These are phyloP conservation scores for Aspergillus caelatus DNA, from an alignment of 2,329 filamentous ascomycete species.

Conservation along the genomic window DNA sequence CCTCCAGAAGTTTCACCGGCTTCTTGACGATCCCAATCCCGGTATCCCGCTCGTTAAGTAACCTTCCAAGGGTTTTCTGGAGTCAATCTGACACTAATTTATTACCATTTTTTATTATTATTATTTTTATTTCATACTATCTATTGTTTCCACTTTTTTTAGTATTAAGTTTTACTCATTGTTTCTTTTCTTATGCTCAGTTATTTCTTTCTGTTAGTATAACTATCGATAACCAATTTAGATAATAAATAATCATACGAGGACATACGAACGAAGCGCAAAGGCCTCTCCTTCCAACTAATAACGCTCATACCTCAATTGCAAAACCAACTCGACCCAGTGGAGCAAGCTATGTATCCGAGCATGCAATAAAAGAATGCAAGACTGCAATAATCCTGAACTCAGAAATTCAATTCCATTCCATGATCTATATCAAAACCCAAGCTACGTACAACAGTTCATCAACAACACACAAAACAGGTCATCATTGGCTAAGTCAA, in stretches of 20 bases:
- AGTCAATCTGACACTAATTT: too few species aligned
- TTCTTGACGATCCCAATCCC: conserved; percentile 7
- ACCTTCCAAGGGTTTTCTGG: neutral
- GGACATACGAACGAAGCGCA: neutral
- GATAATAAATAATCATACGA: neutral
- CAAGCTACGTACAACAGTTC: neutral
- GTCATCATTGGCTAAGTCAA: neutral
- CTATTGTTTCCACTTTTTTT: neutral
- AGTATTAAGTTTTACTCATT: neutral
- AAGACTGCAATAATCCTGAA: neutral
- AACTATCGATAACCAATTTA: neutral
- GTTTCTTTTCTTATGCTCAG: neutral
- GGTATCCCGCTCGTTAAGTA: neutral
- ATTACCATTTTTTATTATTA: neutral
- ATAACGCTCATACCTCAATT: neutral
- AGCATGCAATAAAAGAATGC: conserved; percentile 5
- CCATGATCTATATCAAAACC: conserved; percentile 10
- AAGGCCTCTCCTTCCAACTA: neutral
- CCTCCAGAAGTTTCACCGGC: conserved; percentile 5
- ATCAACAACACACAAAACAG: neutral
- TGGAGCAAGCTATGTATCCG: neutral
- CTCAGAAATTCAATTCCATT: conserved; percentile 1
- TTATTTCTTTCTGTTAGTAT: neutral
- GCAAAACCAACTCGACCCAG: neutral
- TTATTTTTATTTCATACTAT: neutral